Conservation (phyloP, 768 basidiomycete species). For the Cubamyces lactineus region DNA sequence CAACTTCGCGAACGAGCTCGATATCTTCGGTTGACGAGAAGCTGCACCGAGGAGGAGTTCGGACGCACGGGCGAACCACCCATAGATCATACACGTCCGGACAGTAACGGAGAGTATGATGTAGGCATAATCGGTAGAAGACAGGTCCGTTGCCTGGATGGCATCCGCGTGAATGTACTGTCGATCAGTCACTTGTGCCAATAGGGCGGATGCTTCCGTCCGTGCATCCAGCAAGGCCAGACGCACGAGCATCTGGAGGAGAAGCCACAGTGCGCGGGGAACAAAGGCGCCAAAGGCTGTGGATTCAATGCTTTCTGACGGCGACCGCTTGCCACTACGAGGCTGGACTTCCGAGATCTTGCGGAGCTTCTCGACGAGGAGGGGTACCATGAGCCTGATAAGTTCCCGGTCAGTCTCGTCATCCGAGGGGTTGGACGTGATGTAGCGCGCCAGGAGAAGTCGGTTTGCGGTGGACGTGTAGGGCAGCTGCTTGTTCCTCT, state of each 20-base stretch:
- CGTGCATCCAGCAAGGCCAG: conserved; percentile 42
- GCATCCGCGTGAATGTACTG: conserved; percentile 52
- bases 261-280: conserved; percentile 33
- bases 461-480: not conserved
- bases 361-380: conserved; percentile 10
- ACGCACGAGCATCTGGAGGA: conserved; percentile 49
- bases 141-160: conserved; percentile 42
- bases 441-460: not conserved
- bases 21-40: not conserved
- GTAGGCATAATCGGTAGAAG: conserved; percentile 45
- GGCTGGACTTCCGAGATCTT: not conserved
- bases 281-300: not conserved
- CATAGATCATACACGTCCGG: conserved; percentile 57
- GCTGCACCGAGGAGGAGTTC: conserved; percentile 37
- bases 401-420: conserved; percentile 10
- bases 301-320: not conserved
- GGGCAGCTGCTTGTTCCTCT: not conserved
- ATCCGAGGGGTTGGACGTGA: conserved; percentile 1
- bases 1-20: conserved; percentile 1
- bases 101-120: conserved; percentile 55
- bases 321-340: not conserved
- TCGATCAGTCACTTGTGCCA: conserved; percentile 50
- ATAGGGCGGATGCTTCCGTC: conserved; percentile 46
- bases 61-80: conserved; percentile 50
- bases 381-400: conserved; percentile 1